phyloP scores from a whole-genome alignment of 805 yeast species.

The Lachancea meyersii region DNA sequence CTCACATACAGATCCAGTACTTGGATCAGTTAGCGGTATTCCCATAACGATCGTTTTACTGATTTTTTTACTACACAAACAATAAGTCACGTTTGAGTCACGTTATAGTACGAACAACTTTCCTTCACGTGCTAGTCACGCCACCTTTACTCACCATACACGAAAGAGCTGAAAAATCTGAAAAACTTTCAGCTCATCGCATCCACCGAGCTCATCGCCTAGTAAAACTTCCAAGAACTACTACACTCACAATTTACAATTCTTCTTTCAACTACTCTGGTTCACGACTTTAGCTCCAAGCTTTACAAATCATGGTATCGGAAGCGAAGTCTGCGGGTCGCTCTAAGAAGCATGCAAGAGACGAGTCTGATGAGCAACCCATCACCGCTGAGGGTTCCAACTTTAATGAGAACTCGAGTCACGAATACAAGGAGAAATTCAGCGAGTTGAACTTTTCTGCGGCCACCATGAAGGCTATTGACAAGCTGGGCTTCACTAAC shows the following conservation, averaged over 20 bases:
- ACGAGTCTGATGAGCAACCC: background rate
- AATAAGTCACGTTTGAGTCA: too few species aligned
- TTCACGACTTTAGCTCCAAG: background rate
- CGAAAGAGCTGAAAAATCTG: too few species aligned
- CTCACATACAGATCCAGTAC: background rate
- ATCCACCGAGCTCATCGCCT: constrained; percentile 1
- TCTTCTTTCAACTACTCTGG: background rate
- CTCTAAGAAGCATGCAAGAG: constrained; percentile 2
- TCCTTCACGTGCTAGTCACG: too few species aligned
- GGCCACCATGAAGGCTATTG: constrained; percentile 75
- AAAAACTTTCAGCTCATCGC: constrained; percentile 2
- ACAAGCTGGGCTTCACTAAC: constrained; percentile 79
- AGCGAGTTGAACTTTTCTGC: constrained; percentile 62
- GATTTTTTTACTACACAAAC: too few species aligned
- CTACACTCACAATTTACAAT: too few species aligned
- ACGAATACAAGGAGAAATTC: constrained; percentile 27
- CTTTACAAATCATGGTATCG: background rate
- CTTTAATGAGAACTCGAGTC: background rate
- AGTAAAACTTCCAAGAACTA: background rate
- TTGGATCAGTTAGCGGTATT: too few species aligned
- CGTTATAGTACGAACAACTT: too few species aligned
- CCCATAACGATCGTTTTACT: too few species aligned
- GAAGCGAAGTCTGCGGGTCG: background rate
- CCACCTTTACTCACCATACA: background rate
- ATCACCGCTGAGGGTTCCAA: background rate